Conservation (phyloP, 805 yeast genomes). For the Metschnikowia kofuensis region DNA sequence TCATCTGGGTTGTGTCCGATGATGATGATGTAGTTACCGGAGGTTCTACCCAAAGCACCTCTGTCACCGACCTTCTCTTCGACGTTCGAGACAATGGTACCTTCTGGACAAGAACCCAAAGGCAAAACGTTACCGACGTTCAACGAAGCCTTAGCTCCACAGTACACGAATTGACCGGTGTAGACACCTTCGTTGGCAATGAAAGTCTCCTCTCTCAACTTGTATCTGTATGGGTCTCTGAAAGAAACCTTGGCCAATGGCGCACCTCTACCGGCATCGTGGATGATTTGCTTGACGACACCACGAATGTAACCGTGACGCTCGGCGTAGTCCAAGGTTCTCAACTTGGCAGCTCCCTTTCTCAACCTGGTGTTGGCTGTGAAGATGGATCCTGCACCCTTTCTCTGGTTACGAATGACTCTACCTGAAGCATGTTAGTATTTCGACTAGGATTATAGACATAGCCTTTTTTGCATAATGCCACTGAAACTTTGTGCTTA, state of each 20-base stretch:
- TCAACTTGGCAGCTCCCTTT: slow-evolving; percentile 99
- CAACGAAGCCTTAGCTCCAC: slow-evolving; percentile 97
- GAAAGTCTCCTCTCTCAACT: slow-evolving; percentile 96
- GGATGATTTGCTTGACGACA: slow-evolving; percentile 96
- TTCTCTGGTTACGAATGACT: slow-evolving; percentile 99
- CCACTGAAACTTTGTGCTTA: not conserved
- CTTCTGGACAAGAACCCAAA: slow-evolving; percentile 96
- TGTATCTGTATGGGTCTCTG: slow-evolving; percentile 98
- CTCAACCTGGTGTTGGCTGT: slow-evolving; percentile 99
- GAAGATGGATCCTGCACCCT: slow-evolving; percentile 99
- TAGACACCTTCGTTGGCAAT: slow-evolving; percentile 99
- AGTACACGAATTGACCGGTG: slow-evolving; percentile 99
- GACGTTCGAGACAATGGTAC: slow-evolving; percentile 97
- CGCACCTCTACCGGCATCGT: slow-evolving; percentile 99
- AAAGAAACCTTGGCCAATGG: slow-evolving; percentile 89
- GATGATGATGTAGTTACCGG: slow-evolving; percentile 98
- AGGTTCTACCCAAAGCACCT: slow-evolving; percentile 99
- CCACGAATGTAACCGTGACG: slow-evolving; percentile 99
- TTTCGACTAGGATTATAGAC: not conserved
- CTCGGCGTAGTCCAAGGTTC: slow-evolving; percentile 98
- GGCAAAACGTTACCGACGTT: slow-evolving; percentile 97
- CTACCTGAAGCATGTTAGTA: slow-evolving; percentile 58
- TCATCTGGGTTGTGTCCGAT: slow-evolving; percentile 99
- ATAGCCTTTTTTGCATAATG: not conserved
- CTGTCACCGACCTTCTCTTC: slow-evolving; percentile 99